Base-by-base conservation (phyloP, 371 early-diverging fungal genomes). In the Batrachochytrium dendrobatidis region DNA sequence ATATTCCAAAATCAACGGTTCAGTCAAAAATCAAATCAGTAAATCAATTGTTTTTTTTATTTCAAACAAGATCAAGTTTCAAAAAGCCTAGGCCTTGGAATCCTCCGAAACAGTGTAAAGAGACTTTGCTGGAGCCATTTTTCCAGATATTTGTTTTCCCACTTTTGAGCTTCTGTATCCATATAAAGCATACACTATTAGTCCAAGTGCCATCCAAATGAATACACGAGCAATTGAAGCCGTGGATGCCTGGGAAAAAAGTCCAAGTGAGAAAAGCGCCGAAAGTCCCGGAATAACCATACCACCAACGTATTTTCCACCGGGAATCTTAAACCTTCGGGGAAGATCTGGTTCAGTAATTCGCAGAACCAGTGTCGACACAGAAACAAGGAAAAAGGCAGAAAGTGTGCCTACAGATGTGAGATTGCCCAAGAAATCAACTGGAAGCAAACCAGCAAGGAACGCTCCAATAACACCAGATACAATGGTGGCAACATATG, bases 371-470 rank as follows among this genome's bases (percentile, higher is more conserved):
- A 85, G 74, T 3, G 87, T 85, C 51, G 87, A 87, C 32, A 82
- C 62, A 59, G 88, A 87, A 29, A 92, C 92, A 26, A 92, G 70
- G 61, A 89, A 85, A 60, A 89, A 86, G 0, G 90, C 87, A 59
- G 91, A 74, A 31, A 94, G 70, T 0, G 94, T 92, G 17, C 92
- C 92, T 32, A 90, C 79, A 0, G 88, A 87, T 2, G 91, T 88
- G 77, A 94, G 80, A 58, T 91, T 88, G 55, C 87, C 88, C 15
- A 92, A 70, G 17, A 91, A 68, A 55, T 86, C 89, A 8, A 91
- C 83, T 3, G 94, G 93, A 30, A 94, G 68, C 5, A 91, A 46
- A 3, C 83, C 91, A 3, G 87, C 84, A 10, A 86, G 68, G 17
- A 86, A 45, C 0, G 92, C 84, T 62, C 85, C 83, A 18, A 89